Conservation (phyloP, 352 stramenopile species). For the Globisporangium splendens region DNA sequence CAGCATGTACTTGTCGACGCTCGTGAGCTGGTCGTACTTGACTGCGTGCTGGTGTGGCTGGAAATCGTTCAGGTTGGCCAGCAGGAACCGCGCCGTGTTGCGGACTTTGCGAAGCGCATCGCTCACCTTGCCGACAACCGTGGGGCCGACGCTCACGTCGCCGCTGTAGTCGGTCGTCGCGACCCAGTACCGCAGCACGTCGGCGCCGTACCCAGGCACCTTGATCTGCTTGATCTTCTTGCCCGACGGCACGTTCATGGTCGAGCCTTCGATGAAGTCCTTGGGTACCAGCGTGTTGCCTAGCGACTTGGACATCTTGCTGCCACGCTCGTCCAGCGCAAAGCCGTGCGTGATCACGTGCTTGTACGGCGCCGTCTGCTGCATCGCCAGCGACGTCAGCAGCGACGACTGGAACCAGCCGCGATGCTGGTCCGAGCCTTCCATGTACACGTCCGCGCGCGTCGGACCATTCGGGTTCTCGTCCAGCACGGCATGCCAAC, state of each 20-base stretch:
- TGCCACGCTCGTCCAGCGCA: slow-evolving; percentile 96
- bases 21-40: slow-evolving; percentile 84
- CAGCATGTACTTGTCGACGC: slow-evolving; percentile 96
- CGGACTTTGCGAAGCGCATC: slow-evolving; percentile 86
- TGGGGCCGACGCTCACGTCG: slow-evolving; percentile 93
- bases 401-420: slow-evolving; percentile 99
- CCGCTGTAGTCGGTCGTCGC: slow-evolving; percentile 96
- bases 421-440: slow-evolving; percentile 96
- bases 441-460: slow-evolving; percentile 95
- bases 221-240: slow-evolving; percentile 66
- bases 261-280: slow-evolving; percentile 93
- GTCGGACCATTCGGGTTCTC: slow-evolving; percentile 49
- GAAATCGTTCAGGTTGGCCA: slow-evolving; percentile 96
- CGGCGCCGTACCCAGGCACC: slow-evolving; percentile 91
- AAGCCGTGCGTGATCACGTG: slow-evolving; percentile 98
- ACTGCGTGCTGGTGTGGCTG: slow-evolving; percentile 78
- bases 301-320: slow-evolving; percentile 99
- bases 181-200: slow-evolving; percentile 98
- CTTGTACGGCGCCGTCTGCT: slow-evolving; percentile 91
- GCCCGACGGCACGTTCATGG: slow-evolving; percentile 57
- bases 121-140: slow-evolving; percentile 88
- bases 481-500: slow-evolving; percentile 68
- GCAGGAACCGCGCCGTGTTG: slow-evolving; percentile 97
- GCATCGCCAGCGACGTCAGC: slow-evolving; percentile 89
- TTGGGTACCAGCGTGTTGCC: slow-evolving; percentile 95